Conservation (phyloP, 106 monocot genomes). For the Hemerocallis citrina region DNA sequence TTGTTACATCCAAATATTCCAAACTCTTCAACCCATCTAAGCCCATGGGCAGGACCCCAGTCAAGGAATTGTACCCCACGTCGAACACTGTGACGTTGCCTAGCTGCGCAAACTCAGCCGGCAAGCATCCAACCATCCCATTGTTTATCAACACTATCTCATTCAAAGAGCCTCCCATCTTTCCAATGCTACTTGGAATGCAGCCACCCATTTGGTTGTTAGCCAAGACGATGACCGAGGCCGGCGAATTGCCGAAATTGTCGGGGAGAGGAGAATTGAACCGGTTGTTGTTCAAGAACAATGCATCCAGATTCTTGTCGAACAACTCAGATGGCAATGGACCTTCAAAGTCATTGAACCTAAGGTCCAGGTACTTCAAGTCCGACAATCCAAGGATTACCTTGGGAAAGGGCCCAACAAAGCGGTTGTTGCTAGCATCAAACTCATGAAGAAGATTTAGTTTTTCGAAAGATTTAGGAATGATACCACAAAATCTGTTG, state of each 20-base stretch:
- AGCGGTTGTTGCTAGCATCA: conserved; percentile 15
- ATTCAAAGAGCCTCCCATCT: conserved; percentile 2
- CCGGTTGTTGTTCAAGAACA: conserved; percentile 19
- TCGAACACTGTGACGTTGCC: conserved; percentile 5
- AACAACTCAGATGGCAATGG: conserved; percentile 5
- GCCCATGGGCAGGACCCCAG: background rate
- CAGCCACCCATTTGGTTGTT: conserved; percentile 14
- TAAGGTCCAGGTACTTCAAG: conserved; percentile 12
- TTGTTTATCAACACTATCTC: conserved; percentile 17
- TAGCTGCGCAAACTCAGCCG: conserved; percentile 6
- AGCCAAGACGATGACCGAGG: conserved; percentile 16
- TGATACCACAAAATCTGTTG: conserved; percentile 52
- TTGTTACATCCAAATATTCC: background rate
- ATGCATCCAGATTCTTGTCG: conserved; percentile 1
- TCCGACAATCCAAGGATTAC: conserved; percentile 1
- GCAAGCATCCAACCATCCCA: conserved; percentile 13
- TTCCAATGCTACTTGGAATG: conserved; percentile 12
- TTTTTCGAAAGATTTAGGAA: conserved; percentile 18
- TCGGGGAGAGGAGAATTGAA: conserved; percentile 7
- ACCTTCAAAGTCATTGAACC: conserved; percentile 21
- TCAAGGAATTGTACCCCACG: background rate
- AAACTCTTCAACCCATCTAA: conserved; percentile 1
- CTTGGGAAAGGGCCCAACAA: conserved; percentile 10
- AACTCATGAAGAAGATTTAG: conserved; percentile 4
- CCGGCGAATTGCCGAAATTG: conserved; percentile 12